Percentiles rank a stretch among this genome's conserved stretches.
Evolutionary conservation across 306 rosid species (phyloP).

Genomic region (Dryas alaskensis): DNA sequence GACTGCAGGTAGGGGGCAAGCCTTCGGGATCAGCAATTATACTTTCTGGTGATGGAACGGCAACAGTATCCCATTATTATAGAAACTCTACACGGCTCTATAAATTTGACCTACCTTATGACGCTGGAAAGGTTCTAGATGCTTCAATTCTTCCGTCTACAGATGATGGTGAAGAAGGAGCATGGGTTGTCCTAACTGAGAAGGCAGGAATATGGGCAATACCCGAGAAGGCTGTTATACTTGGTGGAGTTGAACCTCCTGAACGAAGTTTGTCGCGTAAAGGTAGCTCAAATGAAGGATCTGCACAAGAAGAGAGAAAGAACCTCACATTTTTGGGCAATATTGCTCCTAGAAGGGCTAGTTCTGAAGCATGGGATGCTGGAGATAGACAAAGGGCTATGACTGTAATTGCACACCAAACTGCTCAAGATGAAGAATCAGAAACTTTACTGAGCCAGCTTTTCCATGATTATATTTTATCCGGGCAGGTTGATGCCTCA

Average conservation of each 20-base stretch:
- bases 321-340: conserved; percentile 63
- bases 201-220: conserved; percentile 99
- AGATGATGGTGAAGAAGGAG: conserved; percentile 82
- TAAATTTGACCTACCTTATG: conserved; percentile 93
- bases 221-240: conserved; percentile 89
- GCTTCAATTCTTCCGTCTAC: conserved; percentile 86
- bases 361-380: conserved; percentile 77
- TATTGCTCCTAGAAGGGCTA: conserved; percentile 67
- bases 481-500: conserved; percentile 73
- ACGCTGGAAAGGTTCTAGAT: conserved; percentile 96
- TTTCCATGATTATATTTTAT: conserved; percentile 71
- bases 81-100: conserved; percentile 68
- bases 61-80: conserved; percentile 83
- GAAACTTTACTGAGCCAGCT: conserved; percentile 78
- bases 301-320: conserved; percentile 73
- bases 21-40: conserved; percentile 86
- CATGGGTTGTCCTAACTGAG: conserved; percentile 94
- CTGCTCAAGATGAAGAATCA: conserved; percentile 85
- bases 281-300: conserved; percentile 94
- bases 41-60: conserved; percentile 91
- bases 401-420: conserved; percentile 60
- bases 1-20: conserved; percentile 82
- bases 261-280: conserved; percentile 93
- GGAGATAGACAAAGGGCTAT: conserved; percentile 66
- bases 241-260: conserved; percentile 98